These are phyloP conservation scores for Phylloporus sp. DNA, from an alignment of 768 basidiomycete species.

Conservation along the genomic window DNA sequence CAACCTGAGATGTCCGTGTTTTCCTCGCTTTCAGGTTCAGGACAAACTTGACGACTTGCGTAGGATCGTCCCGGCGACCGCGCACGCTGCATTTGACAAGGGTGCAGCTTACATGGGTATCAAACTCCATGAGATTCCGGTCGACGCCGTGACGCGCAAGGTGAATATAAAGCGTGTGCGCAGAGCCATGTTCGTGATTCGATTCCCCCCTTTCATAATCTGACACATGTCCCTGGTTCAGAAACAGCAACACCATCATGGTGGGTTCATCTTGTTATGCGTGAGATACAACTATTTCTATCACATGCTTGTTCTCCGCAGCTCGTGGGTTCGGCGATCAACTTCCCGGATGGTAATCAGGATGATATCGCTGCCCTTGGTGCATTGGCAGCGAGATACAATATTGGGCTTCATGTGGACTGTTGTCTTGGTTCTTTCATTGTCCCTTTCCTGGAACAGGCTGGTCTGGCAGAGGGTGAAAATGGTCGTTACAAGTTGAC, in stretches of 20 bases:
- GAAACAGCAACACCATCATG: slow-evolving; percentile 88
- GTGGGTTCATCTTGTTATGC: slow-evolving; percentile 33
- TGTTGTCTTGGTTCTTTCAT: slow-evolving; percentile 95
- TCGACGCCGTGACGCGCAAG: slow-evolving; percentile 71
- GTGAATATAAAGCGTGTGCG: slow-evolving; percentile 73
- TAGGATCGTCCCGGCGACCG: slow-evolving; percentile 80
- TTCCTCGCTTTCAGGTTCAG: not conserved
- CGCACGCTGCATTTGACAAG: slow-evolving; percentile 95
- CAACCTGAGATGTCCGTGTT: slow-evolving; percentile 83
- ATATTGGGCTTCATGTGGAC: slow-evolving; percentile 89
- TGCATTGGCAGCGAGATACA: slow-evolving; percentile 65
- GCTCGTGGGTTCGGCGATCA: slow-evolving; percentile 84
- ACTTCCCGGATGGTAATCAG: slow-evolving; percentile 83
- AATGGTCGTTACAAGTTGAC: slow-evolving; percentile 50
- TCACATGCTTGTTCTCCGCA: slow-evolving; percentile 23
- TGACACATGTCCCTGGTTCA: slow-evolving; percentile 27
- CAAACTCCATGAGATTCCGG: slow-evolving; percentile 85
- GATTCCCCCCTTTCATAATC: not conserved
- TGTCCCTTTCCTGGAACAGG: slow-evolving; percentile 83
- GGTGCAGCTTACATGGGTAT: slow-evolving; percentile 83
- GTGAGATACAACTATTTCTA: not conserved
- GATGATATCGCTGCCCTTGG: slow-evolving; percentile 83
- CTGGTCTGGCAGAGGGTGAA: slow-evolving; percentile 62
- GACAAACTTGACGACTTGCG: not conserved
- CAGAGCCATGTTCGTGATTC: slow-evolving; percentile 74